These are phyloP conservation scores for Clavaria fumosa DNA, from an alignment of 768 basidiomycete genomes.

Conservation along the genomic window DNA sequence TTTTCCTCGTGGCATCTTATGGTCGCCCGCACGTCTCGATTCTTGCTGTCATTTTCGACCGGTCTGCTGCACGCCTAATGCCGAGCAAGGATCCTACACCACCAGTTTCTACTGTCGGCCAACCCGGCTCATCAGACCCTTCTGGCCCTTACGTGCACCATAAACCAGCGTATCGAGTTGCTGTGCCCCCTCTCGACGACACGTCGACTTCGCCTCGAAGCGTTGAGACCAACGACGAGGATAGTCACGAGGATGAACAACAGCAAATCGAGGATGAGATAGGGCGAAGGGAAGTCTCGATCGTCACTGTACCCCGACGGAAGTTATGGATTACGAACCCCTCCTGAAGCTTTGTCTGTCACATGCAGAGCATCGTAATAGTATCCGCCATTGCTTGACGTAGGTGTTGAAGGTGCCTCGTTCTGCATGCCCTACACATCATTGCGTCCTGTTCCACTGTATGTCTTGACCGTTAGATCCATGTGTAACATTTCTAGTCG, in stretches of 20 bases:
- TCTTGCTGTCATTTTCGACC: constrained; percentile 32
- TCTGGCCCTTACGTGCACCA: constrained; percentile 56
- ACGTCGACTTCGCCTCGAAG: constrained; percentile 29
- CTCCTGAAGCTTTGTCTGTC: constrained; percentile 20
- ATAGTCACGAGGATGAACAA: constrained; percentile 68
- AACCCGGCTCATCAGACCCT: constrained; percentile 28
- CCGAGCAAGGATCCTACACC: constrained; percentile 25
- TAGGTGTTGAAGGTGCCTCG: too few relatives aligned
- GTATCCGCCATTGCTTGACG: not conserved
- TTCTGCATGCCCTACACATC: too few relatives aligned
- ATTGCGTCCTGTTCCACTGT: too few relatives aligned
- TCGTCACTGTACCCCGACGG: constrained; percentile 62
- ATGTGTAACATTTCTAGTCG: too few relatives aligned
- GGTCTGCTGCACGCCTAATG: constrained; percentile 17
- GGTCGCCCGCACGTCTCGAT: constrained; percentile 43
- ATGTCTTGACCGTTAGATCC: too few relatives aligned
- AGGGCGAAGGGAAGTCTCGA: constrained; percentile 68
- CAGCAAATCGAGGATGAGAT: constrained; percentile 71
- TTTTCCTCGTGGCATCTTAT: constrained; percentile 41
- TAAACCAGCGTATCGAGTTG: constrained; percentile 40
- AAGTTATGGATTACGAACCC: constrained; percentile 65
- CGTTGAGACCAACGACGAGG: constrained; percentile 41
- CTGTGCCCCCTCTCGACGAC: constrained; percentile 20
- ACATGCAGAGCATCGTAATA: not conserved
- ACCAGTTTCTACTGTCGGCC: constrained; percentile 21